Evolutionary conservation across 768 basidiomycete species (phyloP).

Genomic region (Termitomyces sp.): DNA sequence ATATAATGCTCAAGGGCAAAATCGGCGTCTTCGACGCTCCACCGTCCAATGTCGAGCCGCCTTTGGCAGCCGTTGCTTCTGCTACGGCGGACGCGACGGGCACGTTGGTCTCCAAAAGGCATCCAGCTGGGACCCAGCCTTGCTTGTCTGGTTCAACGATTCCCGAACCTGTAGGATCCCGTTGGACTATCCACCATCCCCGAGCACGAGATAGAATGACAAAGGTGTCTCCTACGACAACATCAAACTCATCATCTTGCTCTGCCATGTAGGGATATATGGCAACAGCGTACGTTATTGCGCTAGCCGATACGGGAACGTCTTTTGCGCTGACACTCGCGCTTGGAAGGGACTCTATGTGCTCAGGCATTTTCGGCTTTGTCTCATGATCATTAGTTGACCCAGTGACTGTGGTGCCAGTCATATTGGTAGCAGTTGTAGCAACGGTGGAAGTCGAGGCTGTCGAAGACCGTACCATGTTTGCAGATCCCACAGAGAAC

Average conservation of each 20-base stretch:
- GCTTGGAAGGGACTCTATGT: conserved; percentile 13
- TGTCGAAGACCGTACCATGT: conserved; percentile 9
- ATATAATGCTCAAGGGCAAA: conserved; percentile 84
- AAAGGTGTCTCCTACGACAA: conserved; percentile 94
- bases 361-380: conserved; percentile 15
- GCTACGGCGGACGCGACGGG: conserved; percentile 86
- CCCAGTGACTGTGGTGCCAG: conserved; percentile 23
- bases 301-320: conserved; percentile 37
- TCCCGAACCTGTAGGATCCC: conserved; percentile 83
- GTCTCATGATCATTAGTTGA: conserved; percentile 21
- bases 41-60: conserved; percentile 29
- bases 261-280: conserved; percentile 99
- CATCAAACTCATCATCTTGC: conserved; percentile 97
- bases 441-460: conserved; percentile 25
- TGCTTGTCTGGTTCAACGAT: conserved; percentile 79
- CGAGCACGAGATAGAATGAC: conserved; percentile 90
- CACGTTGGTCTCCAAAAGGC: conserved; percentile 87
- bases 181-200: conserved; percentile 99
- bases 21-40: conserved; percentile 70
- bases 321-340: conserved; percentile 27
- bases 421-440: conserved; percentile 18
- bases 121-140: conserved; percentile 98
- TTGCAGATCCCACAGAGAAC: conserved; percentile 30
- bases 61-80: conserved; percentile 67
- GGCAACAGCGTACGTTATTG: conserved; percentile 90